Base-by-base conservation (phyloP, 2,329 filamentous ascomycete genomes). In the Biscogniauxia sp. region DNA sequence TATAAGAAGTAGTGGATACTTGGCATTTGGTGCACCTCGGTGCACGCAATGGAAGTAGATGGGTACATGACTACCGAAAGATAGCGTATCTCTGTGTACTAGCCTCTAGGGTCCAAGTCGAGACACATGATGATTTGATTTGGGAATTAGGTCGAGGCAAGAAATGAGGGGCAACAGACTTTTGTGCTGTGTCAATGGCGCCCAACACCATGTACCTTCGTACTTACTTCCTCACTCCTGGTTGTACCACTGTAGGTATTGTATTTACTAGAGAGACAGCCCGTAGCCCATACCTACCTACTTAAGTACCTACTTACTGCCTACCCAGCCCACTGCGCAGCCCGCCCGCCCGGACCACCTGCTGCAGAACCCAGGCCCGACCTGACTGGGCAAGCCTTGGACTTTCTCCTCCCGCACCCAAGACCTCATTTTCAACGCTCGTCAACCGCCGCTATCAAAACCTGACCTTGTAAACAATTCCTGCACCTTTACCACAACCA, bases 381-480 rank as follows among this genome's bases (percentile, higher is more conserved):
- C 50, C 50, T 45, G 37, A 45, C 37, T n/a, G 13, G 37, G 37
- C 37, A 45, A n/a, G 37, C 37, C 13, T 45, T 45, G 20, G 50
- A 51, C 50, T 64, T 67, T 67, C 65, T 67, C 65, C 65, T 66
- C 65, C 63, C 65, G 61, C 65, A 65, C 64, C 64, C 61, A 61
- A 61, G 61, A 64, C 69, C 62, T 71, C 68, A 70, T 70, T 72
- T 72, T 71, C 67, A 70, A 69, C 62, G 66, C 63, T 62, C 64
- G 58, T 64, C 58, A 65, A 65, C 51, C 26, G 26, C 41, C 37
- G 32, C 20, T 55, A 45, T 56, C 55, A 25, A 51, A 65, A 64
- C 61, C 63, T 67, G 65, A 66, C 65, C 63, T 64, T 66, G 69
- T 70, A 69, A 72, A 71, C 66, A 68, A 66, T 68, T 66, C 61